Evolutionary conservation across 345 rosid species (phyloP).

Genomic region (Garcia nutans): DNA sequence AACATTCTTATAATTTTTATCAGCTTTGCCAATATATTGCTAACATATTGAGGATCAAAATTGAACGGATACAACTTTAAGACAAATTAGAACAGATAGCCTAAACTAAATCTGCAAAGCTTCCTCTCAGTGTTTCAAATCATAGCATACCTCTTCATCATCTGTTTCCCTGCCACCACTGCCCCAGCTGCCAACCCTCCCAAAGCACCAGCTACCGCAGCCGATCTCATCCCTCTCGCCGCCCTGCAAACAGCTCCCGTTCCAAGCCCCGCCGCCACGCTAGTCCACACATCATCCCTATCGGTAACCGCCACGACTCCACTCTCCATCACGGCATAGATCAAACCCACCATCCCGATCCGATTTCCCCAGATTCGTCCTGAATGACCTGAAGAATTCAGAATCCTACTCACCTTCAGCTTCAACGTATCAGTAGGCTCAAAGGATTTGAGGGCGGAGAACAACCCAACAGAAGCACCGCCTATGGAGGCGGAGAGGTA

Average conservation of each 20-base stretch:
- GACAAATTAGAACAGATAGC: background rate
- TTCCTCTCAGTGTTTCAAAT: constrained; percentile 39
- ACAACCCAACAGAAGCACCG: constrained; percentile 58
- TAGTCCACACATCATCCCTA: constrained; percentile 86
- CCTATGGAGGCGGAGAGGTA: constrained; percentile 65
- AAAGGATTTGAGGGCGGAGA: constrained; percentile 57
- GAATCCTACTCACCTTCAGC: constrained; percentile 74
- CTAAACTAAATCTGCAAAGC: background rate
- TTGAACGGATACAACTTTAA: background rate
- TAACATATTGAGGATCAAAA: constrained; percentile 10
- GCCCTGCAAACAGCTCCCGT: constrained; percentile 89
- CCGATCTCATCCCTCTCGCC: constrained; percentile 86
- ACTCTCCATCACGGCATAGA: constrained; percentile 80
- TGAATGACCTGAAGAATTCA: constrained; percentile 71
- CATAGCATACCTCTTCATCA: constrained; percentile 73
- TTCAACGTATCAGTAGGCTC: constrained; percentile 75
- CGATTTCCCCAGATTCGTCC: constrained; percentile 85
- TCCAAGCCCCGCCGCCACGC: constrained; percentile 85
- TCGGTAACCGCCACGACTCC: constrained; percentile 60
- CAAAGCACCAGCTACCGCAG: constrained; percentile 94
- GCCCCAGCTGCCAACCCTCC: constrained; percentile 85
- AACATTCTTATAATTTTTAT: background rate
- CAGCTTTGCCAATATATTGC: background rate
- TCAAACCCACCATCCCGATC: constrained; percentile 71
- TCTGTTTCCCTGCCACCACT: constrained; percentile 75